Evolutionary conservation across 495 filamentous ascomycete species (phyloP).

Genomic region (Penicillium desertorum): DNA sequence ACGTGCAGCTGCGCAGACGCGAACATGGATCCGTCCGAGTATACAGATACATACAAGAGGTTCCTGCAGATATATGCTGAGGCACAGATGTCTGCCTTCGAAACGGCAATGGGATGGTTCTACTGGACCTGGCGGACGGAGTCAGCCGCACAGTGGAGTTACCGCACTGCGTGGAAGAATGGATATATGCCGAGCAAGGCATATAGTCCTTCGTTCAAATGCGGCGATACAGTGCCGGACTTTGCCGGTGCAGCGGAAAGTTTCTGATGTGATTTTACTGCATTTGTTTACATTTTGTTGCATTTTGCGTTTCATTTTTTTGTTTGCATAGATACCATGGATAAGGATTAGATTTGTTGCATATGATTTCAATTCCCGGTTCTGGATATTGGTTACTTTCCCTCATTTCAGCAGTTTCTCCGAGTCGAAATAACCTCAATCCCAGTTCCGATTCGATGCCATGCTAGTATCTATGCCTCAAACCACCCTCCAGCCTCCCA

Average conservation of each 20-base stretch:
- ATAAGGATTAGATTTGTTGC: background rate
- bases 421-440: background rate
- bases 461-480: slow-evolving; percentile 9
- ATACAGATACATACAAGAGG: slow-evolving; percentile 73
- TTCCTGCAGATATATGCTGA: slow-evolving; percentile 89
- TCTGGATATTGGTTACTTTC: background rate
- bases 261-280: slow-evolving; percentile 51
- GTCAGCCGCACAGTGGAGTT: slow-evolving; percentile 88
- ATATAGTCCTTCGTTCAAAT: slow-evolving; percentile 73
- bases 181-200: slow-evolving; percentile 81
- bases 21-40: slow-evolving; percentile 68
- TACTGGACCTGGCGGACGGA: slow-evolving; percentile 95
- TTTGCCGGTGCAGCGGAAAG: slow-evolving; percentile 67
- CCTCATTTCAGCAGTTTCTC: background rate
- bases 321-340: slow-evolving; percentile 11
- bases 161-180: slow-evolving; percentile 76
- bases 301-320: slow-evolving; percentile 6
- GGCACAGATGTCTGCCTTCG: slow-evolving; percentile 92
- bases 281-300: background rate
- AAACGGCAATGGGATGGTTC: slow-evolving; percentile 93
- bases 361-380: slow-evolving; percentile 3
- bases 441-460: background rate
- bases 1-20: slow-evolving; percentile 71
- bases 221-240: slow-evolving; percentile 64
- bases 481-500: slow-evolving; percentile 82